Base-by-base conservation (phyloP, 1,284 basidiomycete species). In the Ganoderma sp. region DNA sequence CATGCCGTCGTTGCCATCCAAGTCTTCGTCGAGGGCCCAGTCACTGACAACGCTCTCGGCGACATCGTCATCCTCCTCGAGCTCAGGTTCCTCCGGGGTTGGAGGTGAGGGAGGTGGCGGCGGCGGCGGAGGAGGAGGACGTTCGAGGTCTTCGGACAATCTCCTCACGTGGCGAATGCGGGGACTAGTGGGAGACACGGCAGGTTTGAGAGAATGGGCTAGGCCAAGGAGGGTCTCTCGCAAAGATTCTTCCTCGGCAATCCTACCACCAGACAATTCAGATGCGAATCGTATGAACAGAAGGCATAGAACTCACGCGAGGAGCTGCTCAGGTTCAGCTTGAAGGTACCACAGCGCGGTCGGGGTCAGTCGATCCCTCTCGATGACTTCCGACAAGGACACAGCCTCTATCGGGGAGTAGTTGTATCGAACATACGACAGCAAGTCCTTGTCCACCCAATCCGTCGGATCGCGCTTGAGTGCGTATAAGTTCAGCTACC, bases 11-110 rank as follows among this genome's bases (percentile, higher is more conserved):
- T 63, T 39, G n/a, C 19, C 50, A 19, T 41, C 60, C 8, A 39
- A 4, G 19, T 66, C 59, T 22, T 70, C 71, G 34, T 72, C 71
- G 1, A 72, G 59, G 6, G 69, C 71, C 71, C 71, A 72, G 22
- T 72, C 71, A 56, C 69, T 70, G 3, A 72, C 66, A 28, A 72
- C 60, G 59, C 67, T 72, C 42, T 58, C 65, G 1, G 67, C 71
- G 22, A 57, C 61, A 14, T 72, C 71, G 9, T 70, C 61, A 25
- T 71, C 67, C 14, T 69, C 71, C 37, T 65, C 59, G 5, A 54
- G 43, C 50, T 67, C 68, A 6, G 63, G 32, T 37, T 70, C 69
- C 28, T 68, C 68, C 0, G 61, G 58, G 12, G 42, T 43, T 34
- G 67, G 66, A 12, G 67, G 68, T 25, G 69, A 61, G 6, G 64